Base-by-base conservation (phyloP, 164 flowering plant genomes). In the Akebia trifoliata region DNA sequence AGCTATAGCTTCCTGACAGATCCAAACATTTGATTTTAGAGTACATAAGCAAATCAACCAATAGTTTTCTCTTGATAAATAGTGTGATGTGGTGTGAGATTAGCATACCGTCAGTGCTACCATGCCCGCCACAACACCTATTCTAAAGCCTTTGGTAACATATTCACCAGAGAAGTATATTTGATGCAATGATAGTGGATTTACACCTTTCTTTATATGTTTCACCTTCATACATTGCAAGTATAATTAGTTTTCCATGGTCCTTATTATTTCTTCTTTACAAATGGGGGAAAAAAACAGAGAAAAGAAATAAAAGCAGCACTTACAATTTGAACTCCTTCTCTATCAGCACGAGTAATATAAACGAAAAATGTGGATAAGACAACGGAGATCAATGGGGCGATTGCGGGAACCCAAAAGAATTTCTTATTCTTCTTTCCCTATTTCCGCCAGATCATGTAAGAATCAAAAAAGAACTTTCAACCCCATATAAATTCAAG, bases 341-440 rank as follows among this genome's bases (percentile, higher is more conserved):
- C 24, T 70, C 82, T 78, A 0, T 87, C 97, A 4, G 89, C 90
- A 50, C 52, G 87, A 1, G 93, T 85, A 34, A 87, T 69, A 59
- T 73, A 90, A 24, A 90, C 97, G 28, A 85, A 81, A 44, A 87
- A 72, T 46, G 97, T 87, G 40, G 95, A 85, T 10, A 85, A 51
- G n/a, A n/a, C n/a, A n/a, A n/a, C n/a, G n/a, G n/a, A n/a, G n/a
- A n/a, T n/a, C n/a, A n/a, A n/a, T n/a, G 95, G 97, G 1, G 95
- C 93, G 34, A 90, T 83, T 36, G 97, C 95, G 0, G 91, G 74
- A 35, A 90, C 75, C 97, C 95, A 90, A 64, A 87, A 90, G 9
- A 78, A 54, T 36, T 72, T 87, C 74, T 78, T 90, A 61, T 85
- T 82, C 80, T 67, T 87, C 76, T 82, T 90, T 40, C 95, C 95